Base-by-base conservation (phyloP, 2,329 filamentous ascomycete genomes). In the Penicillium digitatum region DNA sequence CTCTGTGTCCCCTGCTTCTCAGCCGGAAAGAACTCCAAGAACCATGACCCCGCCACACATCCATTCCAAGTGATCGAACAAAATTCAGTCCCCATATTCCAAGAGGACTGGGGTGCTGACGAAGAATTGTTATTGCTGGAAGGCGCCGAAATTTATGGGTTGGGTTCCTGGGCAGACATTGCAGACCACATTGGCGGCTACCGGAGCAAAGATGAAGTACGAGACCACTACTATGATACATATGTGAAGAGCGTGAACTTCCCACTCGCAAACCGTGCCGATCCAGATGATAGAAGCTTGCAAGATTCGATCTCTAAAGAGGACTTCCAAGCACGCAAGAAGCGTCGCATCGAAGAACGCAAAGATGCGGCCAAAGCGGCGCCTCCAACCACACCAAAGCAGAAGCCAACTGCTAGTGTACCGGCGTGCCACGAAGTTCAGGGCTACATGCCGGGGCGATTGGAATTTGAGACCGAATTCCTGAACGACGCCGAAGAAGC, bases 401-500 rank as follows among this genome's bases (percentile, higher is more conserved):
- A 93, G 65, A 97, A 97, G 69, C 94, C 94, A 0, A 97, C 93
- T 0, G 92, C 92, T 9, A 95, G 89, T 77, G 91, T 96, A 3
- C 94, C 94, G 0, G 88, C 91, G 32, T 99, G 94, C 72, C 94
- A 99, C 77, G 94, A 99, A 74, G 94, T 99, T 35, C 91, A 96
- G 74, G 94, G 94, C 3, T 99, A 95, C 72, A 99, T 99, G 94
- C 94, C 94, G 3, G 94, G 94, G 42, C 90, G 94, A 38, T 76
- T 99, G 61, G 94, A 99, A 69, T 99, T 99, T 61, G 94, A 99
- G 79, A 96, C 90, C 0, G 94, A 99, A 67, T 94, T 96, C 70
- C 89, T 93, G 68, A 99, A 99, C 67, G 94, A 99, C 67, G 94
- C 94, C 0, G 94, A 99, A 76, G 95, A 97, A 75, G 93, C 93